A percentile compares a stretch with the other conserved stretches of the same genome.
Evolutionary conservation across 176 grass and related monocot species (phyloP).

Genomic region (Carex cristatella): DNA sequence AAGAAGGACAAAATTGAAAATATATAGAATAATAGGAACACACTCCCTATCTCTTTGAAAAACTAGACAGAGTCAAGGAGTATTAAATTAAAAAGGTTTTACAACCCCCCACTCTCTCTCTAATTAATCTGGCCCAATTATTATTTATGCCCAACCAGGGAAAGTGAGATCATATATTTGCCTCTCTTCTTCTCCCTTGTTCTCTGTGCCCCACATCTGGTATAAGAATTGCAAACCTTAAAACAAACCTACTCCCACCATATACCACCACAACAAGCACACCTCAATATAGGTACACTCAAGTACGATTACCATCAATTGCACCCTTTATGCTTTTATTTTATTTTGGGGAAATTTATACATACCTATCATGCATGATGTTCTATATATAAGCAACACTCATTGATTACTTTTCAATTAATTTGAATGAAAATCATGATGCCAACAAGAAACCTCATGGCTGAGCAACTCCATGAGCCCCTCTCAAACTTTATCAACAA

Average conservation of each 20-base stretch:
- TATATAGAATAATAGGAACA: constrained; percentile 1
- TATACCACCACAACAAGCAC: neutral
- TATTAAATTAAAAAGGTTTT: no score
- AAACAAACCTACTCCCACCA: neutral
- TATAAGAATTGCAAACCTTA: constrained; percentile 9
- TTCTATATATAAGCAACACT: neutral
- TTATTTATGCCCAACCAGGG: neutral
- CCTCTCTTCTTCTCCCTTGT: constrained; percentile 1
- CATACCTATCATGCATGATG: neutral
- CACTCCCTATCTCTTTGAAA: no score
- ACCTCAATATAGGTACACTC: neutral
- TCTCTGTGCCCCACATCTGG: constrained; percentile 23
- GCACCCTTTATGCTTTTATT: neutral
- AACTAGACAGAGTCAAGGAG: no score
- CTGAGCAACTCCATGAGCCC: constrained; percentile 20
- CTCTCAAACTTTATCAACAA: constrained; percentile 15
- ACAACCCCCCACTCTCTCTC: constrained; percentile 9
- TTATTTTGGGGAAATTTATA: constrained; percentile 5
- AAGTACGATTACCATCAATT: constrained; percentile 5
- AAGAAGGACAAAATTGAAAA: neutral
- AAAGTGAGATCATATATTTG: constrained; percentile 2
- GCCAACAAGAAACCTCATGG: constrained; percentile 46
- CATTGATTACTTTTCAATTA: neutral
- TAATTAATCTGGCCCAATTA: constrained; percentile 19
- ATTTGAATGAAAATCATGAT: constrained; percentile 41